phyloP scores from a whole-genome alignment of 805 yeast species.

The Metschnikowia dekortorum region DNA sequence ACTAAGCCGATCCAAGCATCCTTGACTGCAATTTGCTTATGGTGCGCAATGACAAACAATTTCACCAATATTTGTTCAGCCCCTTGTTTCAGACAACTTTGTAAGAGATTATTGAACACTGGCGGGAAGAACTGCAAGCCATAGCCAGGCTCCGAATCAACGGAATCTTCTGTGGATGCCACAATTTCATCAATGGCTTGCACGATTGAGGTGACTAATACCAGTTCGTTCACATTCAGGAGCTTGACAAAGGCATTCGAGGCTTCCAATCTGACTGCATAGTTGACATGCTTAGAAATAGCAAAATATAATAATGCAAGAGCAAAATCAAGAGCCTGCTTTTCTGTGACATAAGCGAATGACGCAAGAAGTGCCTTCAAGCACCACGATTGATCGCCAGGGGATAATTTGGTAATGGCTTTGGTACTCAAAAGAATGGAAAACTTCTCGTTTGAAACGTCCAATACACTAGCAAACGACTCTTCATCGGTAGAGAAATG shows the following conservation, averaged over 20 bases:
- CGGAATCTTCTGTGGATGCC: conserved; percentile 12
- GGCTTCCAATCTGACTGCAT: conserved; percentile 32
- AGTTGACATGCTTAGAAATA: conserved; percentile 36
- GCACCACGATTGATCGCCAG: conserved; percentile 51
- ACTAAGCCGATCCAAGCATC: conserved; percentile 78
- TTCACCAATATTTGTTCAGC: conserved; percentile 18
- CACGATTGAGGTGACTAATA: conserved; percentile 42
- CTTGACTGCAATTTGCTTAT: conserved; percentile 27
- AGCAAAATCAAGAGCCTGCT: conserved; percentile 29
- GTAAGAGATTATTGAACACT: conserved; percentile 24
- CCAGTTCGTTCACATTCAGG: conserved; percentile 17
- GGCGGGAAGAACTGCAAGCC: conserved; percentile 21
- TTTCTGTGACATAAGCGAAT: conserved; percentile 15
- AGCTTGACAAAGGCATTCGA: conserved; percentile 27
- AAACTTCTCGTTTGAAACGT: conserved; percentile 38
- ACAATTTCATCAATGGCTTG: conserved; percentile 34
- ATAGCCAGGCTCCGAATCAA: conserved; percentile 14
- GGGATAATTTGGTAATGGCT: conserved; percentile 47
- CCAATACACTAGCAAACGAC: conserved; percentile 15
- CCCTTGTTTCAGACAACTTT: conserved; percentile 13
- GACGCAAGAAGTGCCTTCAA: conserved; percentile 40
- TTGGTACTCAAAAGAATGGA: conserved; percentile 46
- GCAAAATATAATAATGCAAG: conserved; percentile 46
- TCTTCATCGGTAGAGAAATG: conserved; percentile 7
- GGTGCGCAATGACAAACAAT: conserved; percentile 28